A percentile compares a stretch with the other conserved stretches of the same genome.
Conservation (phyloP, 257 asterid species). For the Nicotiana paniculata region DNA sequence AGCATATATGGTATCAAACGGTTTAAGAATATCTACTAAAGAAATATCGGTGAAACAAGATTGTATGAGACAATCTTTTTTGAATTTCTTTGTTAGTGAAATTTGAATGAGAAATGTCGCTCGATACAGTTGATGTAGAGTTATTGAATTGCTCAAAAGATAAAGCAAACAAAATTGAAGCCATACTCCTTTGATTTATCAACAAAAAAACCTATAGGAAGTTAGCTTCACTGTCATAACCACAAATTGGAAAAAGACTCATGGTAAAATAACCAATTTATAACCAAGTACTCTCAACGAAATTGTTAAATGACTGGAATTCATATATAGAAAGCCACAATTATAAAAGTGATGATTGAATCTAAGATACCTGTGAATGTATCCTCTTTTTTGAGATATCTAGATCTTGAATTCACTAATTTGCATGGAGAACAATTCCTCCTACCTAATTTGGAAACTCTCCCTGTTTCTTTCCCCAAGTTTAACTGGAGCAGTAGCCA, state of each 20-base stretch:
- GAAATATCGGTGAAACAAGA: neutral
- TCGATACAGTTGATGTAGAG: neutral
- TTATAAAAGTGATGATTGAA: too few species aligned
- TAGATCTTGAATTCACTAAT: too few species aligned
- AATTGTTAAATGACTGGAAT: too few species aligned
- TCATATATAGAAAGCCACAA: too few species aligned
- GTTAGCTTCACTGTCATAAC: neutral
- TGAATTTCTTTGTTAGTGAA: neutral
- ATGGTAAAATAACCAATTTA: neutral
- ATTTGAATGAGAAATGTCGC: neutral
- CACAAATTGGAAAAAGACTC: neutral
- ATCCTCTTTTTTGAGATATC: too few species aligned
- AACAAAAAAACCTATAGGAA: neutral
- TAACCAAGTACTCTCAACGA: neutral
- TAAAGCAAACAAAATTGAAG: neutral
- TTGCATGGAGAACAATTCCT: too few species aligned
- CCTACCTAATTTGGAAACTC: too few species aligned
- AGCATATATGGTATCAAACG: neutral
- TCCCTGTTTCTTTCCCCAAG: too few species aligned
- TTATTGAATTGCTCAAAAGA: neutral
- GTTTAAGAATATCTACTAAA: neutral
- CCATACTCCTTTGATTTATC: neutral
- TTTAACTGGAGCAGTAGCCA: too few species aligned
- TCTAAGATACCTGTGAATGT: too few species aligned
- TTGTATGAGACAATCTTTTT: neutral